These are phyloP conservation scores for Pseudozyma sp. DNA, from an alignment of 1,284 basidiomycete genomes.

Conservation along the genomic window DNA sequence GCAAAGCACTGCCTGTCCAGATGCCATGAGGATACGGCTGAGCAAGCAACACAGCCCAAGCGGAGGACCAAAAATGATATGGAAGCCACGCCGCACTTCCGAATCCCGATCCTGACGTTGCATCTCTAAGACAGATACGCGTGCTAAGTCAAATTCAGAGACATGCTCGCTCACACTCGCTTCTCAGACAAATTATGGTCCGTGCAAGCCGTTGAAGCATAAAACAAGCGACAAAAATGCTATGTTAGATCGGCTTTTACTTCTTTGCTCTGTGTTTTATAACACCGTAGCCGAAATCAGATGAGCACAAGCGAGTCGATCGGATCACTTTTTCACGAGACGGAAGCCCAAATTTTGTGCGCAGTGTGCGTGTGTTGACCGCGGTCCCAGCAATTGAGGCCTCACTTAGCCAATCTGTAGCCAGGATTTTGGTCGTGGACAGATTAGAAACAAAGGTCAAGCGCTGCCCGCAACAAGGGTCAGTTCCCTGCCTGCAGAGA, in stretches of 20 bases:
- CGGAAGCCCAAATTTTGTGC: neutral
- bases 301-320: neutral
- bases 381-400: neutral
- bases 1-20: slow-evolving; percentile 4
- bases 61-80: slow-evolving; percentile 4
- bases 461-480: neutral
- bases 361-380: neutral
- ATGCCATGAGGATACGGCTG: slow-evolving; percentile 1
- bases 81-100: slow-evolving; percentile 20
- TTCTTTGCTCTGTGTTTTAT: neutral
- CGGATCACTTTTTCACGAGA: slow-evolving; percentile 14
- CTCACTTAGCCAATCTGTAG: neutral
- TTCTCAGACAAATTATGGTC: neutral
- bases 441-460: neutral
- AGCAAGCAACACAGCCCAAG: slow-evolving; percentile 6
- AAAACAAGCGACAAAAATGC: neutral
- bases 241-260: neutral
- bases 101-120: slow-evolving; percentile 17
- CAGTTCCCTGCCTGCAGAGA: neutral
- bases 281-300: neutral
- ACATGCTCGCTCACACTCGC: too few relatives aligned
- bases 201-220: neutral
- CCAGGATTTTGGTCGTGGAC: neutral
- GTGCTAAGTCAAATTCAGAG: slow-evolving; percentile 8
- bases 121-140: slow-evolving; percentile 4